Evolutionary conservation across 139 green algal species (phyloP).

Genomic region (Chlorella sp.): DNA sequence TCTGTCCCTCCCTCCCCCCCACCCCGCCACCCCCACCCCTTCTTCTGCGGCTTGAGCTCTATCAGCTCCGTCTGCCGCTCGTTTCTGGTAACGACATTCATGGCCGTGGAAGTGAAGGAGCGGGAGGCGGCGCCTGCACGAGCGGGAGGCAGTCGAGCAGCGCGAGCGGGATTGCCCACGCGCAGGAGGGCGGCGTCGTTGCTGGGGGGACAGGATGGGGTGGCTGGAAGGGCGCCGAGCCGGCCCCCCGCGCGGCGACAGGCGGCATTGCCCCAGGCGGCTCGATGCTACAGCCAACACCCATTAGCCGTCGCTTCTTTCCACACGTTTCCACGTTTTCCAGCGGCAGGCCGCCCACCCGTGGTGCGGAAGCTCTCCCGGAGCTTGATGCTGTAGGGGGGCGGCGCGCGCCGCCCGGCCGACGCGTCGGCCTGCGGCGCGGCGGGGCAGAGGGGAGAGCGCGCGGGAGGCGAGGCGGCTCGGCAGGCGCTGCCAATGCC

Average conservation of each 20-base stretch:
- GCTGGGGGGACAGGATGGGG: too few species aligned
- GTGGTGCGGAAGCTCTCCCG: conserved; percentile 49
- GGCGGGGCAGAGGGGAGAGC: too few species aligned
- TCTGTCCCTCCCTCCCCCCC: neutral
- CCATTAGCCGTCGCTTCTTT: too few species aligned
- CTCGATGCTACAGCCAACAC: neutral
- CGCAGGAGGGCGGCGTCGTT: too few species aligned
- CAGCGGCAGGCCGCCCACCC: conserved; percentile 18
- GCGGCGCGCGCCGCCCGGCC: conserved; percentile 27
- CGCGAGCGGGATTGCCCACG: neutral
- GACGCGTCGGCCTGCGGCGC: conserved; percentile 7
- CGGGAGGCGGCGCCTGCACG: conserved; percentile 53
- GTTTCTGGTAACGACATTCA: conserved; percentile 60
- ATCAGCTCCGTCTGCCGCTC: conserved; percentile 54
- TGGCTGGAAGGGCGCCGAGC: too few species aligned
- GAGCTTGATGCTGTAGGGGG: conserved; percentile 46
- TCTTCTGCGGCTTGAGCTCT: conserved; percentile 82
- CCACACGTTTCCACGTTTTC: too few species aligned
- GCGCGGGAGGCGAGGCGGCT: neutral
- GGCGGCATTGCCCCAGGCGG: too few species aligned
- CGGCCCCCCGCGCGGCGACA: too few species aligned
- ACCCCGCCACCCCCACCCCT: conserved; percentile 49
- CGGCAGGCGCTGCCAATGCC: too few species aligned
- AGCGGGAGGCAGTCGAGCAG: neutral
- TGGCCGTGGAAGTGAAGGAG: conserved; percentile 86